Evolutionary conservation across 805 yeast species (phyloP), one percentile per base, ranked within the genome.

Genomic region (Yamadazyma akitaensis): DNA sequence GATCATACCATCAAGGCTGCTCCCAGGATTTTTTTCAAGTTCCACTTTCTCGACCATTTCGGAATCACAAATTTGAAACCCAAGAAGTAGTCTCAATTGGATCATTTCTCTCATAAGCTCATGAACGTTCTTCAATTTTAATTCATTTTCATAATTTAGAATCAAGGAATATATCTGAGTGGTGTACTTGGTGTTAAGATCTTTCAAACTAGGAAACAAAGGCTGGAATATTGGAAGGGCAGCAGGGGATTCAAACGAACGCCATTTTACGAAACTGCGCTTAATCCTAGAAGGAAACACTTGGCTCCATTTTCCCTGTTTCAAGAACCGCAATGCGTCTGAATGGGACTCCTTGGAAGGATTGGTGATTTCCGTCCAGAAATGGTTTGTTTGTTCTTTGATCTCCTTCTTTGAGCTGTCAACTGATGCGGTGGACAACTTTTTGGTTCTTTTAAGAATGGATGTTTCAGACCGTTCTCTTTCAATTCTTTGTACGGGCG

Each of bases 211-310:
- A 0, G 98, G 97, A 56, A 91, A 91, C 9, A 84, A 74, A 1
- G 85, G 80, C 0, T 95, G 82, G 2, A 89, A 82, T 0, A 88
- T 70, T 0, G 99, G 99, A 21, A 94, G 70, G 6, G 96, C 85
- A 0, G 98, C 97, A 0, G 99, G 99, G 0, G 97, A 81, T 12
- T 90, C 84, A 44, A 95, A 73, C 0, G 98, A 91, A 44, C 88
- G 79, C 99, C 99, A 94, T 59, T 91, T 91, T 42, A 91, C 84
- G 13, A 83, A 70, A 55, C 80, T 79, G 44, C 87, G 72, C 44
- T 77, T 80, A 13, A 84, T 81, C 37, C 79, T 77, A 12, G 77
- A 76, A 0, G 98, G 96, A 55, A 88, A 88, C 1, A 90, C 96
- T 64, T 86, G 89, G 46, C 83, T 83, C 99, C 99, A 94, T 48